Base-by-base conservation (phyloP, 2,329 filamentous ascomycete species). In the Penicillium sp. region DNA sequence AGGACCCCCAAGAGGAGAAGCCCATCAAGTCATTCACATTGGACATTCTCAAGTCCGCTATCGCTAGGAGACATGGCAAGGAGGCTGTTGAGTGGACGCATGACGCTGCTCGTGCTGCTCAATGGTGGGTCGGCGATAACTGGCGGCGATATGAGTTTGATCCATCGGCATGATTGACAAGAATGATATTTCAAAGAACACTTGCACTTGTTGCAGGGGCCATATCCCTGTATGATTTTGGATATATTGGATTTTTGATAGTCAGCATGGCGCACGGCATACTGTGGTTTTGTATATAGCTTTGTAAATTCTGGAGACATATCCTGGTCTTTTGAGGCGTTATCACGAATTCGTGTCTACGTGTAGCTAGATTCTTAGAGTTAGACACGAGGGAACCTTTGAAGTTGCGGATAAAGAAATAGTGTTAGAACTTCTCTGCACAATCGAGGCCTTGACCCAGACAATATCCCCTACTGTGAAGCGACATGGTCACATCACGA, bases 51-150 rank as follows among this genome's bases (percentile, higher is more conserved):
- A 45, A 56, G 2, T 54, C 62, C 6, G 53, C 45, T 3, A 62
- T 73, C 5, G 42, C 58, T 44, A 44, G 47, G 2, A 53, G 53
- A 4, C 57, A 69, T 49, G 67, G 71, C 3, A 55, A 61, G 7
- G 63, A 66, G 5, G 68, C 69, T 0, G 65, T 58, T 1, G 46
- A 57, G 37, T 74, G 72, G 71, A 56, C 68, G 2, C 41, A 49
- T 4, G 61, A 72, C 32, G 72, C 71, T 0, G 66, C 66, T 12
- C 59, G 63, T 33, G 60, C 72, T 6, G 66, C 62, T 5, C 60
- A 60, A 42, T 74, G 72, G 72, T 73, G 70, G 69, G 62, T 70
- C n/a, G 56, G 61, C 42, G 72, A 74, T 50, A 65, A 61, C 13
- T 53, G 53, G 48, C 46, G 48, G 8, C 57, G 58, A 13, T 61